Evolutionary conservation across 192 early-diverging fungal species (phyloP).

Genomic region (Backusella luteola): DNA sequence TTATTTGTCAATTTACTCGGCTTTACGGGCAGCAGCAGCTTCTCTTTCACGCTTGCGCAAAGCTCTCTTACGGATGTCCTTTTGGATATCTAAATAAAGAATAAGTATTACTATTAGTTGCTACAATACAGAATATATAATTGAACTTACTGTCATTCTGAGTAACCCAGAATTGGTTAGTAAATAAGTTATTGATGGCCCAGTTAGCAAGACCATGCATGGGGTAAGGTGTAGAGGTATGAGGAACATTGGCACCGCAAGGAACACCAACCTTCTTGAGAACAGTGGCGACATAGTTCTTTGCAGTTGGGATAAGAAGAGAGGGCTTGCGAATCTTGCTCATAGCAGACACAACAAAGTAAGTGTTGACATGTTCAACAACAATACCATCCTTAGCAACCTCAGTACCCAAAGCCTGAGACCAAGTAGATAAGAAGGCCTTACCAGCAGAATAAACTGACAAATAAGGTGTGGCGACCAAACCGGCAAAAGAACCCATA

Average conservation of each 20-base stretch:
- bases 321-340: conserved; percentile 84
- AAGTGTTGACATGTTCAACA: conserved; percentile 93
- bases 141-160: conserved; percentile 44
- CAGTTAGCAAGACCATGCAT: conserved; percentile 71
- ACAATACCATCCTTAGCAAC: conserved; percentile 64
- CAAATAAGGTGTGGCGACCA: conserved; percentile 80
- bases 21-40: conserved; percentile 43
- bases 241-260: conserved; percentile 61
- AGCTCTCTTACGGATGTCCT: conserved; percentile 69
- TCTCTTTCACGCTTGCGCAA: conserved; percentile 68
- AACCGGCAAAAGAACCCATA: conserved; percentile 86
- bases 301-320: conserved; percentile 78
- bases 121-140: not conserved
- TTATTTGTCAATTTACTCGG: conserved; percentile 3
- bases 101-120: not conserved
- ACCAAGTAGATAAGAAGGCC: conserved; percentile 88
- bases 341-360: conserved; percentile 96
- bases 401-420: conserved; percentile 85
- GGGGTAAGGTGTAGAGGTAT: conserved; percentile 64
- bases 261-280: conserved; percentile 68
- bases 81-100: conserved; percentile 46
- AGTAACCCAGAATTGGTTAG: conserved; percentile 55
- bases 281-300: conserved; percentile 72
- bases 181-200: conserved; percentile 61
- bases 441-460: conserved; percentile 93